Conservation (phyloP, 345 rosid genomes). For the Euclidium syriacum region DNA sequence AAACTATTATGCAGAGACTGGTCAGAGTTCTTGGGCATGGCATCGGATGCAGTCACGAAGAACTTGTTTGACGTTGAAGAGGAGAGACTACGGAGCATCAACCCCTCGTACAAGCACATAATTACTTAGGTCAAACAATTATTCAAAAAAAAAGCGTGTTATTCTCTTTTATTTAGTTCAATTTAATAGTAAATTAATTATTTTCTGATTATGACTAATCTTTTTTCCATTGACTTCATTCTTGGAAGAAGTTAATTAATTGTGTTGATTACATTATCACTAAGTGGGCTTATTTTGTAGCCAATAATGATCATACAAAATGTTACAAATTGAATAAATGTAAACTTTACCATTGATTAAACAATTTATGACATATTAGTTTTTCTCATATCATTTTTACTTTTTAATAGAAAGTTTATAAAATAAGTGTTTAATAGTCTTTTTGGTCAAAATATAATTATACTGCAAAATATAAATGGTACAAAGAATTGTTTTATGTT, state of each 20-base stretch:
- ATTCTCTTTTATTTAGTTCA: not conserved
- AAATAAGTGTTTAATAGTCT: too few species aligned
- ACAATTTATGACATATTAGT: too few species aligned
- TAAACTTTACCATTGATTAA: not conserved
- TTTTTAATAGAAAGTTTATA: too few species aligned
- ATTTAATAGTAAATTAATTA: not conserved
- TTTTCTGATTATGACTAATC: not conserved
- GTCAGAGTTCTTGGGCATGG: slow-evolving; percentile 59
- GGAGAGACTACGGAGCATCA: slow-evolving; percentile 18
- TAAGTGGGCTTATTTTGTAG: not conserved
- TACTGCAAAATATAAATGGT: too few species aligned
- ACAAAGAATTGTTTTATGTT: too few species aligned
- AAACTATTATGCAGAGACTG: slow-evolving; percentile 53
- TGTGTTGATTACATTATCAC: not conserved
- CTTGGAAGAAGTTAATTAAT: not conserved
- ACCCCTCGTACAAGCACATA: slow-evolving; percentile 26
- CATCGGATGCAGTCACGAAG: slow-evolving; percentile 61
- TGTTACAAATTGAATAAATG: not conserved
- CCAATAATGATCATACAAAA: not conserved
- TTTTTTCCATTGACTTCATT: not conserved
- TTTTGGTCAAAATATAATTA: too few species aligned
- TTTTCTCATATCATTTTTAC: too few species aligned
- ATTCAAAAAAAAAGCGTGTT: not conserved
- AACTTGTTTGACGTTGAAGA: slow-evolving; percentile 59
- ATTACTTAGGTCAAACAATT: not conserved